Conservation (phyloP, 1,139 yeast genomes). For the Wickerhamiella pararugosa region DNA sequence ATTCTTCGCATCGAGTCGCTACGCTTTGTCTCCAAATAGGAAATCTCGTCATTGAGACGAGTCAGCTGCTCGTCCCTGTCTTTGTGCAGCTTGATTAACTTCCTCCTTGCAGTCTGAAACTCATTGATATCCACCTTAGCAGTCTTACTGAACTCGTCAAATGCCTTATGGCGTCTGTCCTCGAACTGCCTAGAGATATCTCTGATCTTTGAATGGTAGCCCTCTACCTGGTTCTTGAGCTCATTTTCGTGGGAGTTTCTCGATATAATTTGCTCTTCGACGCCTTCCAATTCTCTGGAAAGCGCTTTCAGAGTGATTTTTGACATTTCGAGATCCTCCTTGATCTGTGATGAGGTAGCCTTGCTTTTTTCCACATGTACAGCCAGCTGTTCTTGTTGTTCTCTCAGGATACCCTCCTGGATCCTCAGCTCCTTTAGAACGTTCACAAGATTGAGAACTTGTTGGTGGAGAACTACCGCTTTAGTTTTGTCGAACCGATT, state of each 20-base stretch:
- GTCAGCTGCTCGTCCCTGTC: background rate
- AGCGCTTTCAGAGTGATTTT: slow-evolving; percentile 1
- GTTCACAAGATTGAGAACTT: slow-evolving; percentile 36
- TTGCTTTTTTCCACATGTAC: background rate
- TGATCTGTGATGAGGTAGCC: background rate
- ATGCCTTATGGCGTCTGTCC: background rate
- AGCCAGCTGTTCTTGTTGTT: slow-evolving; percentile 27
- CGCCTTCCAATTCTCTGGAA: background rate
- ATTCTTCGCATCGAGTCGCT: background rate
- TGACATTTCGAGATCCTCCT: background rate
- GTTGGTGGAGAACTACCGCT: slow-evolving; percentile 14
- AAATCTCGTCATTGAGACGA: background rate
- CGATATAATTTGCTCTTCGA: slow-evolving; percentile 3
- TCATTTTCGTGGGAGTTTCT: slow-evolving; percentile 8
- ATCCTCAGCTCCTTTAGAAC: slow-evolving; percentile 38
- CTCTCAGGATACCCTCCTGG: slow-evolving; percentile 39
- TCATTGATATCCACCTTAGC: slow-evolving; percentile 7
- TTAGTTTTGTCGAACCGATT: slow-evolving; percentile 22
- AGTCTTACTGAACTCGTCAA: slow-evolving; percentile 2
- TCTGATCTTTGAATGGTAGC: background rate
- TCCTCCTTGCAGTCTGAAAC: slow-evolving; percentile 1
- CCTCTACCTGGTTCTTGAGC: slow-evolving; percentile 3
- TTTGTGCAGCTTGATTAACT: background rate
- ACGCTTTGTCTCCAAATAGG: background rate
- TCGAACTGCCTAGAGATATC: background rate